Percentiles rank a stretch among this genome's conserved stretches.
Evolutionary conservation across 257 asterid genomes (phyloP).

Genomic region (Fraxinus cuspidata): DNA sequence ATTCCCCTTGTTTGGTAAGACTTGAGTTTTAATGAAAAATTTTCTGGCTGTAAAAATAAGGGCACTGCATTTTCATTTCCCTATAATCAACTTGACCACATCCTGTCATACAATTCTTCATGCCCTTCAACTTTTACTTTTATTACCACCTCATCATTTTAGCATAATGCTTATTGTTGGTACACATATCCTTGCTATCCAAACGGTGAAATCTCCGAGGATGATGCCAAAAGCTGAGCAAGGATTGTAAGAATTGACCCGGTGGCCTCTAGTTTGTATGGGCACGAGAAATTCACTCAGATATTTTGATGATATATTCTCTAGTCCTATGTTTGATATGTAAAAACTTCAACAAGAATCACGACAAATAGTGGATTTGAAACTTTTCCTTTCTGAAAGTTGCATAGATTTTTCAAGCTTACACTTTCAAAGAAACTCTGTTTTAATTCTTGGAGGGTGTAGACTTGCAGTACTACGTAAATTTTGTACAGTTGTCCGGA

Average conservation of each 20-base stretch:
- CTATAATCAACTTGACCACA: too few species aligned
- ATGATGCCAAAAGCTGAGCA: constrained; percentile 54
- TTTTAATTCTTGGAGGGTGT: neutral
- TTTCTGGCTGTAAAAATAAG: too few species aligned
- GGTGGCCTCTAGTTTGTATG: neutral
- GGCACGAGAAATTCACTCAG: neutral
- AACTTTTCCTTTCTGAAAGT: neutral
- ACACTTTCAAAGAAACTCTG: too few species aligned
- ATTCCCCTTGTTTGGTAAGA: too few species aligned
- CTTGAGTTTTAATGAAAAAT: too few species aligned
- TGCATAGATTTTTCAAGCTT: neutral
- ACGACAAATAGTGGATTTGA: too few species aligned
- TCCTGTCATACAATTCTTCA: neutral
- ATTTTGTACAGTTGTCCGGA: neutral
- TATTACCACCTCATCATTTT: neutral
- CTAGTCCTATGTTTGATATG: neutral
- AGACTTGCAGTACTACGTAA: neutral
- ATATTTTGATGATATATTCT: neutral
- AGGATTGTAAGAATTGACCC: constrained; percentile 22
- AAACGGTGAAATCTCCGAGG: constrained; percentile 63
- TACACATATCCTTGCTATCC: neutral
- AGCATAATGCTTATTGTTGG: constrained; percentile 15
- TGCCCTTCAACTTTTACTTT: neutral
- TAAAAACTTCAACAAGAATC: neutral
- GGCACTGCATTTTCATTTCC: too few species aligned